Percentiles rank a stretch among this genome's conserved stretches.
Conservation (phyloP, 352 stramenopile species). For the Thraustotheca clavata region DNA sequence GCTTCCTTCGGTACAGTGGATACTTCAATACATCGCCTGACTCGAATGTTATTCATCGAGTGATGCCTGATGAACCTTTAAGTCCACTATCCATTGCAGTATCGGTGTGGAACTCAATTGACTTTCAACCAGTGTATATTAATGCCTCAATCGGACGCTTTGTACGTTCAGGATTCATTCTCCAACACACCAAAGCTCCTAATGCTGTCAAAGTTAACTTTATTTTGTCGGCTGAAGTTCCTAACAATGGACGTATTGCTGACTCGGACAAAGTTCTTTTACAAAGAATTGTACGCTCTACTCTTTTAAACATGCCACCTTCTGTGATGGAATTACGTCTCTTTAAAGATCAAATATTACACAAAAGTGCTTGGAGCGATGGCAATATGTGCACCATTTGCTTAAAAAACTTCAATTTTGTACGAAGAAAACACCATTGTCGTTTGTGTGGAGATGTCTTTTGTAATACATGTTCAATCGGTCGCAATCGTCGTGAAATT, state of each 20-base stretch:
- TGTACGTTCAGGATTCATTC: constrained; percentile 13
- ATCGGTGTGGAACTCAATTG: constrained; percentile 14
- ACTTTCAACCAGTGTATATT: background rate
- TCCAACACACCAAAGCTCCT: background rate
- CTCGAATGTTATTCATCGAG: background rate
- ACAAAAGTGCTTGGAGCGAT: constrained; percentile 4
- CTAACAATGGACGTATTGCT: background rate
- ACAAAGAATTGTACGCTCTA: constrained; percentile 15
- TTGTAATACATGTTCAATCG: constrained; percentile 62
- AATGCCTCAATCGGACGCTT: background rate
- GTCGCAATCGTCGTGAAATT: background rate
- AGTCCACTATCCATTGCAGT: background rate
- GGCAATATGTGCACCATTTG: constrained; percentile 33
- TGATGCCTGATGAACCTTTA: constrained; percentile 8
- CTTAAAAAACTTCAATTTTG: constrained; percentile 50
- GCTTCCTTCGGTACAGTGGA: constrained; percentile 16
- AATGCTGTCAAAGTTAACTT: constrained; percentile 17
- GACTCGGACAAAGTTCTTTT: constrained; percentile 7
- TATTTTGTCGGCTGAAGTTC: background rate
- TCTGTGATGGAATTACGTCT: constrained; percentile 18
- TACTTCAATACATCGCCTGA: constrained; percentile 8
- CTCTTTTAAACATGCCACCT: constrained; percentile 6
- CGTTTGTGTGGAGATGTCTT: constrained; percentile 63
- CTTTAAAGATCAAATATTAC: constrained; percentile 17
- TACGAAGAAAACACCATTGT: constrained; percentile 69